Percentiles rank a stretch among this genome's conserved stretches.
phyloP scores from a whole-genome alignment of 2,329 filamentous ascomycete genomes.

The Lasiodiplodia theobromae region DNA sequence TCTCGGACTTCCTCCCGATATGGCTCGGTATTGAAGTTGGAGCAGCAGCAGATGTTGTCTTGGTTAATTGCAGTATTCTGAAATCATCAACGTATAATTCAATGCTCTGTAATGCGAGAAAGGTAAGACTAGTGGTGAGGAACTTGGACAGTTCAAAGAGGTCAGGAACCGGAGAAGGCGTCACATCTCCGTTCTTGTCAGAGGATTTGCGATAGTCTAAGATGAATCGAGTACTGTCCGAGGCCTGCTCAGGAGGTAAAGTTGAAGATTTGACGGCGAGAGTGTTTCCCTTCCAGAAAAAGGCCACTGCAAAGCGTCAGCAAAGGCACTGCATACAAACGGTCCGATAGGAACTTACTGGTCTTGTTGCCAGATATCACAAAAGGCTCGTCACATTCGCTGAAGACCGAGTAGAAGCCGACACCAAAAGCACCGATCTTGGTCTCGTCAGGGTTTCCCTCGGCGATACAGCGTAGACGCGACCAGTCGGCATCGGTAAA shows the following conservation, averaged over 20 bases:
- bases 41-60: constrained; percentile 82
- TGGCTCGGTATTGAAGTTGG: constrained; percentile 77
- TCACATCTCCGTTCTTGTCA: constrained; percentile 25
- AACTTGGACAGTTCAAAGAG: constrained; percentile 90
- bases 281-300: constrained; percentile 99
- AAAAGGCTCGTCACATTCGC: constrained; percentile 97
- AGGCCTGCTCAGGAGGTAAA: constrained; percentile 71
- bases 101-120: constrained; percentile 86
- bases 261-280: constrained; percentile 89
- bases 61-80: constrained; percentile 77
- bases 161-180: constrained; percentile 78
- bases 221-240: constrained; percentile 84
- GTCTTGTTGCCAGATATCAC: constrained; percentile 90
- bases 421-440: constrained; percentile 99
- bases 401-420: constrained; percentile 98
- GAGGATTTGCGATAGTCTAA: constrained; percentile 91
- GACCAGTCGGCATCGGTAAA: constrained; percentile 94
- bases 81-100: constrained; percentile 92
- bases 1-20: constrained; percentile 81
- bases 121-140: constrained; percentile 91
- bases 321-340: neutral
- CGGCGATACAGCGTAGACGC: constrained; percentile 93
- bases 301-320: constrained; percentile 67
- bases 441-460: constrained; percentile 97
- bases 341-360: constrained; percentile 46